Evolutionary conservation across 305 asterid species (phyloP).

Genomic region (Fraxinus xanthoxyloides): DNA sequence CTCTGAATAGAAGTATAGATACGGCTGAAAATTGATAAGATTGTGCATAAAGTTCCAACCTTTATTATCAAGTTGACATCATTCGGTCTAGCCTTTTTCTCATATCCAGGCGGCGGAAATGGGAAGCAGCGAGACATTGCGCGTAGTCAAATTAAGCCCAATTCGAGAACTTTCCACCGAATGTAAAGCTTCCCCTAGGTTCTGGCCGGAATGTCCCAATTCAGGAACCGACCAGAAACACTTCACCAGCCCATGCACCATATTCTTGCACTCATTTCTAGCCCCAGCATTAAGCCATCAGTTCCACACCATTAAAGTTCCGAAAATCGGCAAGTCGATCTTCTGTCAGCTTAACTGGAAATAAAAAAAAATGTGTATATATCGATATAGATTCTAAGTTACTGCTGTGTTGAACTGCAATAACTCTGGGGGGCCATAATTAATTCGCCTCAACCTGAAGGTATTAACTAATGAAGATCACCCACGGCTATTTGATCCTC

Average conservation of each 20-base stretch:
- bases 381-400: constrained; percentile 1
- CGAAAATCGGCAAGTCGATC: constrained; percentile 10
- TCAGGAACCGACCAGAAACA: constrained; percentile 48
- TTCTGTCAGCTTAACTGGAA: not conserved
- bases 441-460: constrained; percentile 9
- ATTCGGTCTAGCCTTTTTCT: constrained; percentile 43
- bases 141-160: constrained; percentile 28
- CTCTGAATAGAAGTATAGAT: not conserved
- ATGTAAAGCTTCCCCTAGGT: constrained; percentile 36
- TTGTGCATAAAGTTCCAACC: constrained; percentile 36
- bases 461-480: constrained; percentile 7
- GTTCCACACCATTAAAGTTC: constrained; percentile 23
- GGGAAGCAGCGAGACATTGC: constrained; percentile 82
- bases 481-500: constrained; percentile 12
- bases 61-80: constrained; percentile 35
- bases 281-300: constrained; percentile 25
- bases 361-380: constrained; percentile 14
- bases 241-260: constrained; percentile 38
- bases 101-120: constrained; percentile 76
- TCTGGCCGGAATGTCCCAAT: constrained; percentile 44
- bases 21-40: constrained; percentile 6
- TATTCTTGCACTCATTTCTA: constrained; percentile 37
- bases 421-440: not conserved
- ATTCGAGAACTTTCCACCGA: constrained; percentile 29
- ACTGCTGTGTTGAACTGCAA: constrained; percentile 25